Base-by-base conservation (phyloP, 2,329 filamentous ascomycete species). In the Arthrobotrys megalospora region DNA sequence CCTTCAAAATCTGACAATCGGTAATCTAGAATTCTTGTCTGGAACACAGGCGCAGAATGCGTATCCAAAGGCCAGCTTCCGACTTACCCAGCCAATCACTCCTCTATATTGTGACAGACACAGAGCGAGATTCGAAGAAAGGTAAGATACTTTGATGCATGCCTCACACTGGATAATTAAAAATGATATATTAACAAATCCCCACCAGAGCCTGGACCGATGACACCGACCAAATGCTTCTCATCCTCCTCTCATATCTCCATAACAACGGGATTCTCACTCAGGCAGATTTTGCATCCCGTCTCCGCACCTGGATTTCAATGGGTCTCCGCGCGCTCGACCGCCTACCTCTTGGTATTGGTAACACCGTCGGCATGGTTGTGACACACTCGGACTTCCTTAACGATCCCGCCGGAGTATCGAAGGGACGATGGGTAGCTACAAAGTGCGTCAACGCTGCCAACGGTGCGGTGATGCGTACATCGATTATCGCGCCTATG, bases 401-500 rank as follows among this genome's bases (percentile, higher is more conserved):
- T 0, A 80, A 82, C 0, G 82, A 86, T 43, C 87, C 87, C 0
- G 82, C 84, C 14, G 83, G 67, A 0, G 84, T 82, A 4, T 86
- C 87, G 1, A 83, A 84, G 1, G 80, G 82, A 10, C 81, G 83
- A 14, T 88, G 87, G 87, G 81, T 84, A 14, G 83, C 83, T 2
- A 82, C 83, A 0, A 83, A 83, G 0, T 84, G 84, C 53, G 81
- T 84, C 2, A 83, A 84, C 3, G 87, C 87, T 0, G 86, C 87
- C 0, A 89, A 89, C 66, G 87, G 87, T 1, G 87, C 86, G 50
- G 80, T 88, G 11, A 88, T 88, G 87, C 81, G 87, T 7, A 88
- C 87, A 7, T 87, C 88, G 69, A 86, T 86, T 0, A 82, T 88
- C 12, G 87, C 87, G 0, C 80, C 88, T 5, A 86, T 88, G 73